These are phyloP conservation scores for Pseudogymnoascus sp. DNA, from an alignment of 2,329 filamentous ascomycete species.

Conservation along the genomic window DNA sequence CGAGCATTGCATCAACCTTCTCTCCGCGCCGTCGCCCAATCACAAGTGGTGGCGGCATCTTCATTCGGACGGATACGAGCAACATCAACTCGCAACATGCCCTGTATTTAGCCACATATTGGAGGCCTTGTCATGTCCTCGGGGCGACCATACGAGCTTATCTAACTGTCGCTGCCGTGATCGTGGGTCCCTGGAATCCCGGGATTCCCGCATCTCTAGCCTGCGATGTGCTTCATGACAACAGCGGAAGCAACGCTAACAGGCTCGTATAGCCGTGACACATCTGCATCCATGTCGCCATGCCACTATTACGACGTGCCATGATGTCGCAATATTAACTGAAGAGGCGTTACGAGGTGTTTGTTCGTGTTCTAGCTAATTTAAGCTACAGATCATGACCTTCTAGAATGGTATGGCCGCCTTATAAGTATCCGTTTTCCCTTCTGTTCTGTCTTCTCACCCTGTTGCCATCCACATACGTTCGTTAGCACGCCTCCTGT, in stretches of 20 bases:
- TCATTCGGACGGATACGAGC: neutral
- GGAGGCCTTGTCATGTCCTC: neutral
- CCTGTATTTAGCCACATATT: constrained; percentile 6
- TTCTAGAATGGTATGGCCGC: neutral
- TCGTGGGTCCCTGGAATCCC: neutral
- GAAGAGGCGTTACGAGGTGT: neutral
- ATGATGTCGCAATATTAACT: constrained; percentile 3
- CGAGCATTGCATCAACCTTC: neutral
- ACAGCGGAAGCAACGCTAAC: neutral
- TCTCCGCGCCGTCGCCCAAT: neutral
- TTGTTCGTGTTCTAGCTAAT: constrained; percentile 1
- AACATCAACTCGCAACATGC: neutral
- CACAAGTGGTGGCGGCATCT: neutral
- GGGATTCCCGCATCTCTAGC: neutral
- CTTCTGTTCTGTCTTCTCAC: neutral
- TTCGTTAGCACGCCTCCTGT: neutral
- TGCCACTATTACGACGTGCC: neutral
- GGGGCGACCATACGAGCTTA: neutral
- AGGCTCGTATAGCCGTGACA: neutral
- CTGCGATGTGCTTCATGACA: neutral
- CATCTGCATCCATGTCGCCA: neutral
- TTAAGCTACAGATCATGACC: neutral
- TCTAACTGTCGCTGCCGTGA: neutral
- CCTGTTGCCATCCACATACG: neutral
- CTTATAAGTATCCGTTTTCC: neutral